Evolutionary conservation across 345 rosid genomes (phyloP).

Genomic region (Eucalyptus curtisii): DNA sequence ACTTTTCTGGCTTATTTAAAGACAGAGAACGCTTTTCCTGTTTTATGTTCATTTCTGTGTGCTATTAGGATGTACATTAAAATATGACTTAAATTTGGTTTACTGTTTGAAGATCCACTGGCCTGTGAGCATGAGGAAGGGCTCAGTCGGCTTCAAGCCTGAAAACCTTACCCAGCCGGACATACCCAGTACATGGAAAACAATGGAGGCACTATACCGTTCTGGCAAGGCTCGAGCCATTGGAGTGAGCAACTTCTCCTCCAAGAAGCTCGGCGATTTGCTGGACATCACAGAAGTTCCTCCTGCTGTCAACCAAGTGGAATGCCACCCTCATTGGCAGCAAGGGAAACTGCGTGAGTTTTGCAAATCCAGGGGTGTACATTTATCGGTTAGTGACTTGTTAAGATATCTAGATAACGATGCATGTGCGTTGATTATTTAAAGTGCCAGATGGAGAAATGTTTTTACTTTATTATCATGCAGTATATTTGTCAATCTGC

Average conservation of each 20-base stretch:
- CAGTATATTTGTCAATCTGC: neutral
- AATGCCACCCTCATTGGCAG: slow-evolving; percentile 82
- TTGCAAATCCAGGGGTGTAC: slow-evolving; percentile 70
- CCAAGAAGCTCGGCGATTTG: slow-evolving; percentile 66
- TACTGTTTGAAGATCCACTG: slow-evolving; percentile 66
- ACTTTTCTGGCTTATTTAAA: neutral
- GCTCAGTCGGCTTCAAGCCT: slow-evolving; percentile 22
- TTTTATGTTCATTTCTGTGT: neutral
- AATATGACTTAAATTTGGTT: neutral
- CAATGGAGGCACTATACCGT: slow-evolving; percentile 66
- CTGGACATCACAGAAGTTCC: slow-evolving; percentile 58
- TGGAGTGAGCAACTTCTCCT: slow-evolving; percentile 78
- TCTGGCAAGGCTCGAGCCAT: slow-evolving; percentile 71
- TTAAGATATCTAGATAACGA: neutral
- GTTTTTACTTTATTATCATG: neutral
- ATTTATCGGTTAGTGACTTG: slow-evolving; percentile 50
- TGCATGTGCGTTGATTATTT: neutral
- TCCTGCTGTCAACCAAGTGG: slow-evolving; percentile 81
- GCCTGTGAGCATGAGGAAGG: slow-evolving; percentile 68
- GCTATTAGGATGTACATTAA: neutral
- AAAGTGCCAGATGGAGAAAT: neutral
- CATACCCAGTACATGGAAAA: slow-evolving; percentile 71
- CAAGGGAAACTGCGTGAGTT: slow-evolving; percentile 54
- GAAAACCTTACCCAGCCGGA: slow-evolving; percentile 18
- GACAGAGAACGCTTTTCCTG: neutral